Evolutionary conservation across 2,329 filamentous ascomycete species (phyloP), one percentile per base, ranked within the genome.

Genomic region (Alternaria arborescens): DNA sequence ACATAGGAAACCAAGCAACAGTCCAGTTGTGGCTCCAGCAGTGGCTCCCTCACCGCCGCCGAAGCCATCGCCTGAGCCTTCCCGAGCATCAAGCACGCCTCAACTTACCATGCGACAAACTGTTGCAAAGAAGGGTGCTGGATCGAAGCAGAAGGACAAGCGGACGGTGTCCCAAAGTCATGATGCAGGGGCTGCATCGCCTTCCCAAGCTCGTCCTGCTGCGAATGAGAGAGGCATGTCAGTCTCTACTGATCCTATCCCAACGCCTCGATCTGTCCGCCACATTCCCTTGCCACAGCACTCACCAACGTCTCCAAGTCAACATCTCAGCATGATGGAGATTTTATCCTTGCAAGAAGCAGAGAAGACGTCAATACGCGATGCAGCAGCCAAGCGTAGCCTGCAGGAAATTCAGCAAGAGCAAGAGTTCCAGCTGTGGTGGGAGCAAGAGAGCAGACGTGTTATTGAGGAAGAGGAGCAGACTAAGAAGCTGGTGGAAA

Each of bases 371-470:
- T 86, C 88, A 18, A 89, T 96, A 62, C 90, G 88, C 54, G 94
- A 97, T 75, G 92, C 93, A 1, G 89, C 89, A 11, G 92, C 93
- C 2, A 97, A 97, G 80, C 87, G 94, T 57, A 95, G 92, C 65
- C 81, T 99, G 30, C 89, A 96, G 73, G 95, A 98, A 65, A 99
- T 99, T 60, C 95, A 99, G 77, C 89, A 95, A 67, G 95, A 99
- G 79, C 95, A 99, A 75, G 93, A 93, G 52, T 99, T 99, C 76
- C 92, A 97, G 75, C 89, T 96, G 76, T 97, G 94, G 93, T 97
- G 93, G 93, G 92, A 96, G 67, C 89, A 91, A 64, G 94, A 97
- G 78, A 93, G 89, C 70, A 85, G 85, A 61, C 85, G 91, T 28
- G 87, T 90, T 38, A 89, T 90, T 65, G 87, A 90, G 67, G 88